phyloP scores from a whole-genome alignment of 1,139 yeast genomes.

The Nakaseomyces kungkrabaensis region DNA sequence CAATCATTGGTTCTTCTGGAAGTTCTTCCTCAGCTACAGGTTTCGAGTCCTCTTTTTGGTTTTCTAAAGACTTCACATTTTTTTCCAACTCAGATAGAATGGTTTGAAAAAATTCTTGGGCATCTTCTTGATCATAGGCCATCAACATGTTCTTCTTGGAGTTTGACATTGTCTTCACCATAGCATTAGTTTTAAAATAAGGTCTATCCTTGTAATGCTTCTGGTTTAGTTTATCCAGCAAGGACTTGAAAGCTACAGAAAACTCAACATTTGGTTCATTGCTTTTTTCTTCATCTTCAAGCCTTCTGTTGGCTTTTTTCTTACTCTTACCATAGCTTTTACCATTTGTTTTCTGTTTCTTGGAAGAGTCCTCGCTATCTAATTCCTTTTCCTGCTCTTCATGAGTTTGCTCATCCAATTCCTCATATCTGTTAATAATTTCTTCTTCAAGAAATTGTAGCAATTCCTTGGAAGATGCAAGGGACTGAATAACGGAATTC shows the following conservation, averaged over 20 bases:
- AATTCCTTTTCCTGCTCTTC: conserved; percentile 15
- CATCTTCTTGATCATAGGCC: conserved; percentile 89
- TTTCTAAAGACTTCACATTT: conserved; percentile 34
- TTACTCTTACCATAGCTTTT: conserved; percentile 17
- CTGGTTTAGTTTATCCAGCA: conserved; percentile 47
- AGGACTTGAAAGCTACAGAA: conserved; percentile 41
- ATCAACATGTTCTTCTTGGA: conserved; percentile 64
- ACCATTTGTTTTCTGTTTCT: conserved; percentile 3
- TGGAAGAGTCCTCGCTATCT: conserved; percentile 3
- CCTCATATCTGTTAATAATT: conserved; percentile 29
- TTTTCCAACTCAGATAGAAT: conserved; percentile 63
- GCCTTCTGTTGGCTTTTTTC: conserved; percentile 11
- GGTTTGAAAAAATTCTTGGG: conserved; percentile 86
- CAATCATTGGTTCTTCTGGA: conserved; percentile 32
- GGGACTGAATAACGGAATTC: conserved; percentile 78
- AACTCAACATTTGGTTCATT: conserved; percentile 33
- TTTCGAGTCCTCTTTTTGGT: conserved; percentile 5
- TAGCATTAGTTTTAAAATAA: conserved; percentile 57
- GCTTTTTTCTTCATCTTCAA: conserved; percentile 12
- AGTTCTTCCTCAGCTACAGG: conserved; percentile 26
- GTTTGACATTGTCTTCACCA: conserved; percentile 64
- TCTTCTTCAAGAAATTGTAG: conserved; percentile 49
- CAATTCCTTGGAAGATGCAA: conserved; percentile 66
- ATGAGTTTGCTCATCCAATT: conserved; percentile 26
- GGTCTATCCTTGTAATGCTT: conserved; percentile 40